Evolutionary conservation across 768 basidiomycete species (phyloP).

Genomic region (Suillus cothurnatus): DNA sequence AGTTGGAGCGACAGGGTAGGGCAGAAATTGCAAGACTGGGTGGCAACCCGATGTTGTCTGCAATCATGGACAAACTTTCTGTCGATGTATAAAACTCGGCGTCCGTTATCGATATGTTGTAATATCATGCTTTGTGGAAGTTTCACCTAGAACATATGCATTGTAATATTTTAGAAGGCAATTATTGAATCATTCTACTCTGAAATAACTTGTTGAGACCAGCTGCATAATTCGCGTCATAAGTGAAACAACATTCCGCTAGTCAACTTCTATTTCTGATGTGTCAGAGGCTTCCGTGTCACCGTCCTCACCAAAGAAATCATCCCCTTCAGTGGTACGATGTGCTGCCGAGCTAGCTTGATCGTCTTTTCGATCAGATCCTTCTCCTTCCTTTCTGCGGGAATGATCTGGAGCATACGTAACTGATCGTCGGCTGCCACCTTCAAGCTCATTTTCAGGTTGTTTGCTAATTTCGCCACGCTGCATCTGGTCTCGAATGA

Average conservation of each 20-base stretch:
- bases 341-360: conserved; percentile 14
- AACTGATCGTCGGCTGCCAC: not conserved
- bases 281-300: conserved; percentile 16
- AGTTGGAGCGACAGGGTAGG: conserved; percentile 66
- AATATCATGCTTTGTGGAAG: not conserved
- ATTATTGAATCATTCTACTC: not conserved
- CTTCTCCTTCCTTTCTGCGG: not conserved
- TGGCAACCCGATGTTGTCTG: conserved; percentile 68
- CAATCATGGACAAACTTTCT: conserved; percentile 55
- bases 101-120: not conserved
- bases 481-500: conserved; percentile 64
- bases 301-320: conserved; percentile 32
- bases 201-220: not conserved
- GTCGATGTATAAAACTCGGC: conserved; percentile 23
- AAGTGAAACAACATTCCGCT: not conserved
- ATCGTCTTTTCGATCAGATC: conserved; percentile 6
- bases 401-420: not conserved
- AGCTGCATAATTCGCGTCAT: no score
- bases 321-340: conserved; percentile 22
- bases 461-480: conserved; percentile 56
- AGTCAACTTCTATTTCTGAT: not conserved
- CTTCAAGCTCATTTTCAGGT: conserved; percentile 52
- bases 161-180: conserved; percentile 1
- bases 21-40: conserved; percentile 74
- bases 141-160: not conserved